Conservation (phyloP, 2,329 filamentous ascomycete genomes). For the Acrocalymma vagum region DNA sequence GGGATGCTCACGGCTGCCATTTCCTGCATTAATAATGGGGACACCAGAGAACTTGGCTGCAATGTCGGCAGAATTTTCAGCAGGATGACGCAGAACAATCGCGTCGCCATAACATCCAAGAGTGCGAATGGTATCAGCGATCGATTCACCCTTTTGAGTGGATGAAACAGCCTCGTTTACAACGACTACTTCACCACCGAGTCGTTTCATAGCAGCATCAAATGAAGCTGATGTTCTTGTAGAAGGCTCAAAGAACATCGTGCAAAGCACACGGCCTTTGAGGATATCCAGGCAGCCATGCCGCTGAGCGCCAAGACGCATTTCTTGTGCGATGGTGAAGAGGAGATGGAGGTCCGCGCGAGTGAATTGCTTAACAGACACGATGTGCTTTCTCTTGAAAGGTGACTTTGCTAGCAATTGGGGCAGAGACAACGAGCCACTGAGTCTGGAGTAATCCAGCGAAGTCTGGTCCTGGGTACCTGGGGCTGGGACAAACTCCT, state of each 20-base stretch:
- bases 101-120: constrained; percentile 94
- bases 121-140: constrained; percentile 93
- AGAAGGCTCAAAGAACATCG: constrained; percentile 97
- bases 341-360: constrained; percentile 89
- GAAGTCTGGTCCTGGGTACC: constrained; percentile 38
- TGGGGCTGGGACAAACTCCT: constrained; percentile 71
- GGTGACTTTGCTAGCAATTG: constrained; percentile 80
- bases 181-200: constrained; percentile 85
- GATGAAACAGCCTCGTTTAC: constrained; percentile 87
- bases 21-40: constrained; percentile 96
- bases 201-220: constrained; percentile 97
- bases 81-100: constrained; percentile 92
- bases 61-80: constrained; percentile 79
- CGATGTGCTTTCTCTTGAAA: constrained; percentile 89
- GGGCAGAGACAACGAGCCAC: constrained; percentile 66
- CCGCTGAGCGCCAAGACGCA: constrained; percentile 93
- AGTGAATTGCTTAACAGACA: constrained; percentile 91
- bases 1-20: constrained; percentile 94
- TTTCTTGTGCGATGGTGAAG: constrained; percentile 97
- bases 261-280: constrained; percentile 85
- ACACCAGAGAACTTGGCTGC: constrained; percentile 89
- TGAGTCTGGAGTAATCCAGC: constrained; percentile 61
- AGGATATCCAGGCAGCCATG: constrained; percentile 89
- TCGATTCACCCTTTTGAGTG: constrained; percentile 90
- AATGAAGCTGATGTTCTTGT: constrained; percentile 96